Conservation (phyloP, 2,329 filamentous ascomycete species). For the Orbilia blumenaviensis region DNA sequence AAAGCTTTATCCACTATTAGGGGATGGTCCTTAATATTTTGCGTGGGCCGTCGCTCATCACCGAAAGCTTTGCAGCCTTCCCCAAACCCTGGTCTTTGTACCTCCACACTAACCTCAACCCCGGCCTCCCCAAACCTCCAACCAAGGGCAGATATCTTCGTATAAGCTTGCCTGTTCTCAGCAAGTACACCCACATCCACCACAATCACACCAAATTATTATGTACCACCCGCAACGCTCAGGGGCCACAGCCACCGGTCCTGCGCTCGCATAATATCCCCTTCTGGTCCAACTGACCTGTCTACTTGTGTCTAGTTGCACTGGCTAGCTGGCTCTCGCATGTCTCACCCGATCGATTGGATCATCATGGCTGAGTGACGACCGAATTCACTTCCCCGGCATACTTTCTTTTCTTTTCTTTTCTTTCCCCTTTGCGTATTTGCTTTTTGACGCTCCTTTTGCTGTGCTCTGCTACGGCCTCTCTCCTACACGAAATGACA, state of each 20-base stretch:
- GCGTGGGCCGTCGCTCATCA: constrained; percentile 47
- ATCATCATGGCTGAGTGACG: constrained; percentile 53
- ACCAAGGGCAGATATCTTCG: constrained; percentile 12
- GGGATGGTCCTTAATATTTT: constrained; percentile 1
- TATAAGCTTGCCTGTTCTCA: constrained; percentile 38
- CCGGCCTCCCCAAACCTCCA: constrained; percentile 15
- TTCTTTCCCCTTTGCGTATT: constrained; percentile 38
- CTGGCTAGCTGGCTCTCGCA: constrained; percentile 41
- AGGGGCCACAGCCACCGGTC: constrained; percentile 17
- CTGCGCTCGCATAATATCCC: constrained; percentile 40
- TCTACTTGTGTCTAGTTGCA: constrained; percentile 25
- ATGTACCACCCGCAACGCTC: constrained; percentile 11
- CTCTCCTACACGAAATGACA: constrained; percentile 55
- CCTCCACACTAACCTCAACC: constrained; percentile 48
- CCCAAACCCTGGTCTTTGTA: constrained; percentile 30
- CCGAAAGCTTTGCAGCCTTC: constrained; percentile 36
- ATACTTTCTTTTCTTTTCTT: constrained; percentile 52
- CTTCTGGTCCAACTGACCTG: constrained; percentile 36
- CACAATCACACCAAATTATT: constrained; percentile 14
- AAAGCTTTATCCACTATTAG: constrained; percentile 8
- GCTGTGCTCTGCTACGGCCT: constrained; percentile 57
- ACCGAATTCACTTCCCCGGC: constrained; percentile 47
- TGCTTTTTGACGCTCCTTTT: constrained; percentile 56
- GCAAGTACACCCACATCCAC: constrained; percentile 23
- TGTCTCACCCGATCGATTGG: constrained; percentile 53